These are phyloP conservation scores for Nitzschia putrida DNA, from an alignment of 108 stramenopile species.

Conservation along the genomic window DNA sequence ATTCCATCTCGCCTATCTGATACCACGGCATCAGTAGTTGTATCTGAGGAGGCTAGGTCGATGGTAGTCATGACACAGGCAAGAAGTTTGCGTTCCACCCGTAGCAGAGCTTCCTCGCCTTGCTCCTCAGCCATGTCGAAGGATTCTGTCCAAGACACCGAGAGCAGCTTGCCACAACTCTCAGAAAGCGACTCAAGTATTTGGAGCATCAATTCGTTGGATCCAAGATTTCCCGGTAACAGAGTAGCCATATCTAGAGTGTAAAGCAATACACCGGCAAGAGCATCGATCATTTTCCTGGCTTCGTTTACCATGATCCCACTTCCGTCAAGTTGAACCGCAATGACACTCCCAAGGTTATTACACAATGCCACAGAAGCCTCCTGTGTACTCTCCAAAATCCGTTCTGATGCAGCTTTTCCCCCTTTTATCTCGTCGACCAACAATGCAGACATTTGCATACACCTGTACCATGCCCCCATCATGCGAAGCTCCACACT, in stretches of 20 bases:
- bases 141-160: background rate
- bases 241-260: constrained; percentile 16
- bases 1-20: background rate
- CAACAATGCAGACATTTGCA: constrained; percentile 9
- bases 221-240: too few relatives aligned
- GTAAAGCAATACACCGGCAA: constrained; percentile 22
- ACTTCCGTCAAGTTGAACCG: constrained; percentile 20
- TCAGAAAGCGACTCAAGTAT: background rate
- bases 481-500: constrained; percentile 13
- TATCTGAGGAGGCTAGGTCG: background rate
- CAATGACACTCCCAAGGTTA: constrained; percentile 17
- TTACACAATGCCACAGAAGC: constrained; percentile 7
- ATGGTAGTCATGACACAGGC: constrained; percentile 4
- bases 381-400: constrained; percentile 5
- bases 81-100: constrained; percentile 2
- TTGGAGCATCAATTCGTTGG: background rate
- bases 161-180: background rate
- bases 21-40: background rate
- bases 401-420: background rate
- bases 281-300: constrained; percentile 12
- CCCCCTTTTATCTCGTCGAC: background rate
- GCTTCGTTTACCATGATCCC: constrained; percentile 15
- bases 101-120: background rate
- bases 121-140: background rate
- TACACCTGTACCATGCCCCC: constrained; percentile 22